These are phyloP conservation scores for Verticillium tricorpus DNA, from an alignment of 2,329 filamentous ascomycete genomes.

Conservation along the genomic window DNA sequence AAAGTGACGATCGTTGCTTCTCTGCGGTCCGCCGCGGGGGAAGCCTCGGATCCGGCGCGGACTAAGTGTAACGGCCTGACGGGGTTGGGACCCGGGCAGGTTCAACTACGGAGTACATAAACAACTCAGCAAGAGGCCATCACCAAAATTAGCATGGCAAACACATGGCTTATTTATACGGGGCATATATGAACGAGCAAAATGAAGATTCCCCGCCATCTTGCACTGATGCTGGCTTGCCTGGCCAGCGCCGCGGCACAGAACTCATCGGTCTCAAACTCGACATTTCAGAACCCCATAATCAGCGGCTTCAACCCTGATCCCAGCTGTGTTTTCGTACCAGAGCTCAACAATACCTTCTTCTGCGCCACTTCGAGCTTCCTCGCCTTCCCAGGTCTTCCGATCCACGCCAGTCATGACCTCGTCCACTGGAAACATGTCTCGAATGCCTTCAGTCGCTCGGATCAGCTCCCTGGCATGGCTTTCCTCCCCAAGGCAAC, in stretches of 20 bases:
- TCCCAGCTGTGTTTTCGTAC: slow-evolving; percentile 36
- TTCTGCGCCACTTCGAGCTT: slow-evolving; percentile 50
- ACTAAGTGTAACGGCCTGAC: background rate
- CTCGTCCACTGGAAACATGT: slow-evolving; percentile 43
- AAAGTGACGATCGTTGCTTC: background rate
- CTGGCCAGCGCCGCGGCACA: background rate
- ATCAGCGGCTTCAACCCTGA: slow-evolving; percentile 46
- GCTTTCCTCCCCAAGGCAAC: slow-evolving; percentile 8
- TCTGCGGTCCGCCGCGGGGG: background rate
- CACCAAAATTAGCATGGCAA: too few relatives aligned
- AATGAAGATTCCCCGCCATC: background rate
- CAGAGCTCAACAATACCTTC: slow-evolving; percentile 36
- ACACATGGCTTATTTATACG: background rate
- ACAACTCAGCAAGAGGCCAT: background rate
- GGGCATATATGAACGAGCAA: background rate
- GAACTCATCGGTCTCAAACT: background rate
- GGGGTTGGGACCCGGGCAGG: background rate
- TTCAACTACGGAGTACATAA: background rate
- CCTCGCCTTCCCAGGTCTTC: slow-evolving; percentile 46
- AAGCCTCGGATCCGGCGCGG: background rate
- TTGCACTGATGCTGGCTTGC: background rate
- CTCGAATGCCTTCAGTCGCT: slow-evolving; percentile 33
- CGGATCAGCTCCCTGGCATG: slow-evolving; percentile 33
- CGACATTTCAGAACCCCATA: slow-evolving; percentile 33
- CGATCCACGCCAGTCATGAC: slow-evolving; percentile 48